Evolutionary conservation across 495 filamentous ascomycete genomes (phyloP).

Genomic region (Aspergillus bertholletiae): DNA sequence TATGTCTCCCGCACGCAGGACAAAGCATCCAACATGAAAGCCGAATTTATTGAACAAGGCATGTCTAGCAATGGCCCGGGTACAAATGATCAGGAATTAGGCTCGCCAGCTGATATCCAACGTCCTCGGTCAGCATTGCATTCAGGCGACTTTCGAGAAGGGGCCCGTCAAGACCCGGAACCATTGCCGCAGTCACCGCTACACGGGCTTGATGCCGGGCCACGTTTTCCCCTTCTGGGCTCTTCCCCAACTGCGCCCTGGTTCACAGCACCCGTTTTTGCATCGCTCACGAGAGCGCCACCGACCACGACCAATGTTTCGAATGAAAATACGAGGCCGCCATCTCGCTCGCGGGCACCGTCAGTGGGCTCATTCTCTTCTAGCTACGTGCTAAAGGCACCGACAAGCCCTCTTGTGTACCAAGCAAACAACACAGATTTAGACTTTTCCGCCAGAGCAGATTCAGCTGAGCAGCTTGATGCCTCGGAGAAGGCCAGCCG

Average conservation of each 20-base stretch:
- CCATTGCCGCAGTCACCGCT: conserved; percentile 21
- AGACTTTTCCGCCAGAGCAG: conserved; percentile 53
- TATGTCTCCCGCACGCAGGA: conserved; percentile 5
- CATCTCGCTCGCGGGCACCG: conserved; percentile 46
- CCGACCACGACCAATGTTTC: conserved; percentile 12
- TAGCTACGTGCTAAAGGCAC: conserved; percentile 79
- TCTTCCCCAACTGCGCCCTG: conserved; percentile 50
- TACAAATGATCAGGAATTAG: conserved; percentile 23
- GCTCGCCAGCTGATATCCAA: conserved; percentile 59
- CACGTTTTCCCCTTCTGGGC: conserved; percentile 24
- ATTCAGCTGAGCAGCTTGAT: conserved; percentile 24
- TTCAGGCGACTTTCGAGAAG: conserved; percentile 79
- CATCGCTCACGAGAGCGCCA: conserved; percentile 11
- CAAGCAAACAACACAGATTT: conserved; percentile 85
- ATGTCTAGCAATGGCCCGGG: background rate
- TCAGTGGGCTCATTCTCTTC: conserved; percentile 76
- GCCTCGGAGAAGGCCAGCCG: conserved; percentile 47
- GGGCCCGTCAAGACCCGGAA: conserved; percentile 26
- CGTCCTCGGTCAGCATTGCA: conserved; percentile 85
- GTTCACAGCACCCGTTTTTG: conserved; percentile 34
- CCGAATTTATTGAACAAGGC: conserved; percentile 6
- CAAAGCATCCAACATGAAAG: conserved; percentile 7
- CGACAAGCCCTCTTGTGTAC: conserved; percentile 89
- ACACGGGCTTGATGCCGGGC: conserved; percentile 11
- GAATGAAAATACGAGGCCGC: conserved; percentile 13